Percentiles rank a stretch among this genome's conserved stretches.
These are phyloP conservation scores for Ogataea pignaliae DNA, from an alignment of 805 yeast genomes.

Conservation along the genomic window DNA sequence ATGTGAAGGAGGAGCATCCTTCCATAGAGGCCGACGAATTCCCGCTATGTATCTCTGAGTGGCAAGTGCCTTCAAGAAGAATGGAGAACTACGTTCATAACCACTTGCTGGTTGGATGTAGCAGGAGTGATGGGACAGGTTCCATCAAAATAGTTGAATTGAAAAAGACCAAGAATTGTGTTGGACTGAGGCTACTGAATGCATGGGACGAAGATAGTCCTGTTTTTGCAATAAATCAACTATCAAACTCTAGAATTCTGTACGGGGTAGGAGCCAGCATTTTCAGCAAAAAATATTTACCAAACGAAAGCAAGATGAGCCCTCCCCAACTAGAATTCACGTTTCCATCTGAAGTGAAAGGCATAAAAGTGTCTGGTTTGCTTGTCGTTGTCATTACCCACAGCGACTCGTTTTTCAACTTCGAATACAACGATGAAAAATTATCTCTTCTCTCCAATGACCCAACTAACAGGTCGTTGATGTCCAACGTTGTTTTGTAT, in stretches of 20 bases:
- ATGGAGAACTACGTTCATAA: conserved; percentile 15
- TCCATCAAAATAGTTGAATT: conserved; percentile 27
- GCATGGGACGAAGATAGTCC: conserved; percentile 18
- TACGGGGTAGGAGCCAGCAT: conserved; percentile 17
- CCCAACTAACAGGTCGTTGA: conserved; percentile 17
- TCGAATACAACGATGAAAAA: conserved; percentile 13
- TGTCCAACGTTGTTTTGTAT: conserved; percentile 18
- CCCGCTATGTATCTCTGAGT: conserved; percentile 30
- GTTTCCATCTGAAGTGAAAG: conserved; percentile 16
- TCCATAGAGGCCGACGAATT: conserved; percentile 20
- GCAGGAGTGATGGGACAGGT: conserved; percentile 14
- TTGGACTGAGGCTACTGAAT: conserved; percentile 13
- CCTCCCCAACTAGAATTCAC: conserved; percentile 7
- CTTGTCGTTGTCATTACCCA: conserved; percentile 25
- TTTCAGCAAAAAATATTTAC: conserved; percentile 14
- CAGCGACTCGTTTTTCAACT: conserved; percentile 23
- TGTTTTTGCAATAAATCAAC: conserved; percentile 19
- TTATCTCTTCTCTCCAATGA: conserved; percentile 16
- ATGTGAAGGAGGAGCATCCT: background rate
- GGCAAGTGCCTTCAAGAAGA: conserved; percentile 27
- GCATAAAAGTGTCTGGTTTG: conserved; percentile 19
- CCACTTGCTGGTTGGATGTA: conserved; percentile 33
- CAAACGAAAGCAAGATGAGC: conserved; percentile 20
- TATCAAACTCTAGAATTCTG: conserved; percentile 20
- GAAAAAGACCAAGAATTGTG: conserved; percentile 9